Evolutionary conservation across 1,284 basidiomycete genomes (phyloP), one percentile per base, ranked within the genome.

Genomic region (Malassezia pachydermatis): DNA sequence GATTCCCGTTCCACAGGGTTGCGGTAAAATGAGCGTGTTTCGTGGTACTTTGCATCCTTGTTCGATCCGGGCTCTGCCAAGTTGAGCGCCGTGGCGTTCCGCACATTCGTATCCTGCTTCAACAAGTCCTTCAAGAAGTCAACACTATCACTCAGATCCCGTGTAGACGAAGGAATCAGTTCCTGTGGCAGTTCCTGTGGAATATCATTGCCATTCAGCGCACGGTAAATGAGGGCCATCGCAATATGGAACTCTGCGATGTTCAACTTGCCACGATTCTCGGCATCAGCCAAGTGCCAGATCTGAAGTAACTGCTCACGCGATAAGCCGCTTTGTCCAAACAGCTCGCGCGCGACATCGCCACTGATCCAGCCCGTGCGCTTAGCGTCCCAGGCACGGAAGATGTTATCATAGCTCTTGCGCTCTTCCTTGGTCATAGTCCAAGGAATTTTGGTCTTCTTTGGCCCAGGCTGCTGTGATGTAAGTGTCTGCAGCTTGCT

Each of bases 161-260:
- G 80, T 51, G 87, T 82, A 0, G 92, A 98, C 0, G 90, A 87
- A 0, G 92, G 94, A 4, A 90, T 77, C 39, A 99, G 81, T 74
- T 98, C 94, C 6, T 81, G 74, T 1, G 92, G 92, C 0, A 96
- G 80, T 44, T 79, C 76, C 30, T 87, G 83, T 1, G 94, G 94
- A 37, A 98, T 80, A 3, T 83, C 80, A 73, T 88, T 92, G 8
- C 94, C 92, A 70, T 94, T 95, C 36, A 61, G 56, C 14, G 55
- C 58, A 65, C 92, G 82, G 75, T 92, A 96, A 70, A 98, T 95
- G 48, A 98, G 77, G 52, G 87, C 90, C 92, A 99, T 99, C 1
- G 92, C 94, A 47, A 96, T 86, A 71, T 98, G 89, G 73, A 99
- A 99, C 72, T 98, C 92, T 20, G 88, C 85, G 36, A 92, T 77